Base-by-base conservation (phyloP, 2,329 filamentous ascomycete species). In the Claviceps spartinae region DNA sequence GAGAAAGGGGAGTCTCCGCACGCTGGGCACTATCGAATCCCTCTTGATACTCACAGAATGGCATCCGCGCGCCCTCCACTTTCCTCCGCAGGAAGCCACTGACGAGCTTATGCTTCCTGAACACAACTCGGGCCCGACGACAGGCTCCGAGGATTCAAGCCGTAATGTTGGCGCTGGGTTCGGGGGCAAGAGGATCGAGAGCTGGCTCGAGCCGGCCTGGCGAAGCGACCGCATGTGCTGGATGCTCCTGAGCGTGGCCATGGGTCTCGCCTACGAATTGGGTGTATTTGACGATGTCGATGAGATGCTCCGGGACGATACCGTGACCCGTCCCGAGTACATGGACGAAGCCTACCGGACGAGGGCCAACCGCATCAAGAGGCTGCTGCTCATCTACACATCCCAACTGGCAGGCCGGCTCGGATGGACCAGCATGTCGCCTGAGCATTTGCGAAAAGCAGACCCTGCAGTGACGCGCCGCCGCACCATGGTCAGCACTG, bases 171-270 rank as follows among this genome's bases (percentile, higher is more conserved):
- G 66, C 4, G 77, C 77, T 34, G 79, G 81, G n/a, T 78, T 88
- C 20, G 87, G 88, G 45, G 88, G 88, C 9, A 84, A 86, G 65
- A 76, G 89, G 30, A 93, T 96, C 57, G 89, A 95, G 63, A 91
- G 88, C 65, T 97, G 93, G 88, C 79, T 97, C 4, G 93, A 98
- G 66, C 93, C 93, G 2, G 91, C 88, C 8, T 96, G 91, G 88
- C 79, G 91, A 60, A 88, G 85, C 57, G 91, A 96, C 62, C 85
- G 89, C 51, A 95, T 96, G 87, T 95, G 88, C 63, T 96, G 91
- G 91, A 96, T 96, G 88, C 73, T 97, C 14, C 76, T 97, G 34
- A 94, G 88, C 62, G 94, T 89, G 40, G 89, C 88, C 14, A 86
- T 91, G 72, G 86, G 89, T 1, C 73, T 97, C 40, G 88, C 87